Percentiles rank a stretch among this genome's conserved stretches.
phyloP scores from a whole-genome alignment of 345 rosid species.

The Eucalyptus sideroxylon region DNA sequence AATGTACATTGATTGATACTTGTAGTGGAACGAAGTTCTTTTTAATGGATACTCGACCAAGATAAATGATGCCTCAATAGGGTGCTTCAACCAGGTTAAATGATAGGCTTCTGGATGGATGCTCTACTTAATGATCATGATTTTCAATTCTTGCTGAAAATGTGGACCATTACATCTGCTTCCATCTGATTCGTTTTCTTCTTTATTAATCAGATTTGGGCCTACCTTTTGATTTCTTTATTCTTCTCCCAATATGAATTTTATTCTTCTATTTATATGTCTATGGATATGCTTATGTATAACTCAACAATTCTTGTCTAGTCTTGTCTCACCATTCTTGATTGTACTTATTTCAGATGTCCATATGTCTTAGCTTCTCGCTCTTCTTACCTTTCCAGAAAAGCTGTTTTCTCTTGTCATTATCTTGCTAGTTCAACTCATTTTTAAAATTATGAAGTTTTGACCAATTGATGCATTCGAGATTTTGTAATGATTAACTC shows the following conservation, averaged over 20 bases:
- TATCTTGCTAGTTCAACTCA: neutral
- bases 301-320: neutral
- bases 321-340: neutral
- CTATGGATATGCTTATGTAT: neutral
- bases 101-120: neutral
- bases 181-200: neutral
- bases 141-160: neutral
- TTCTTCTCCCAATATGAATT: neutral
- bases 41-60: neutral
- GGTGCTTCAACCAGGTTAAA: neutral
- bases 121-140: neutral
- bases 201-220: neutral
- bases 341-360: neutral
- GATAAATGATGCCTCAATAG: neutral
- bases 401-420: neutral
- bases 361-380: neutral
- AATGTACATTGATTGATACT: neutral
- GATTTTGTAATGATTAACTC: neutral
- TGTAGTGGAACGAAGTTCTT: neutral
- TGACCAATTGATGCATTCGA: neutral
- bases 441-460: neutral
- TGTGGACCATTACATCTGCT: neutral
- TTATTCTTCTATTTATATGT: neutral
- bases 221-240: neutral
- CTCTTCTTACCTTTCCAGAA: neutral